Evolutionary conservation across 2,329 filamentous ascomycete species (phyloP), one percentile per base, ranked within the genome.

Genomic region (Raffaelea albimanens): DNA sequence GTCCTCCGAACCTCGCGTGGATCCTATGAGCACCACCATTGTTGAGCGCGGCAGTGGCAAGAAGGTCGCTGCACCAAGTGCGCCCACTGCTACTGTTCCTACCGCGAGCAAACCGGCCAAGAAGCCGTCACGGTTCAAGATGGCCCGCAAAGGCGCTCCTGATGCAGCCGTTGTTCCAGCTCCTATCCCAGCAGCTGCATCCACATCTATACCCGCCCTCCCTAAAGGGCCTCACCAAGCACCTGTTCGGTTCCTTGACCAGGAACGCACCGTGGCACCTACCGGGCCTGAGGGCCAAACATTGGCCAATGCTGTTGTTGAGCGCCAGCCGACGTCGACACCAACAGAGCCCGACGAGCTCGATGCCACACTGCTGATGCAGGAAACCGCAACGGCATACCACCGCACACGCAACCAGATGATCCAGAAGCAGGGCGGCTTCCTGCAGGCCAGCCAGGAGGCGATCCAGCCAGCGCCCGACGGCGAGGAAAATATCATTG

Each of bases 381-480:
- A 86, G 52, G 85, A 95, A 62, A 81, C 95, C 14, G 83, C 86
- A 8, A 78, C 80, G 34, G 86, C 94, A 59, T 95, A 95, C 63
- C 85, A 95, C 62, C 81, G 79, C 40, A 73, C 87, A 63, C 83
- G 91, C 19, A 95, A 90, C 61, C 79, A 78, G 58, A 82, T 94
- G 65, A 89, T 96, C 46, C 80, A 88, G 55, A 77, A 82, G 56
- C 80, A 93, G 57, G 89, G 89, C 45, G 89, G 89, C 3, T 95
- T 95, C 62, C 67, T 85, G 57, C 76, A 79, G 49, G 78, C 88
- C 56, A 79, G 85, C 50, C 81, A 87, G 50, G 72, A 78, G 45
- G 76, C 77, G 18, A 77, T 81, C 42, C 75, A 85, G 45, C 78
- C 84, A 1, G 69, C 89, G 40, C 81, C 82, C 46, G 80, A 89